phyloP scores from a whole-genome alignment of 768 basidiomycete genomes.

The Xerocomus brunneocitrinus region DNA sequence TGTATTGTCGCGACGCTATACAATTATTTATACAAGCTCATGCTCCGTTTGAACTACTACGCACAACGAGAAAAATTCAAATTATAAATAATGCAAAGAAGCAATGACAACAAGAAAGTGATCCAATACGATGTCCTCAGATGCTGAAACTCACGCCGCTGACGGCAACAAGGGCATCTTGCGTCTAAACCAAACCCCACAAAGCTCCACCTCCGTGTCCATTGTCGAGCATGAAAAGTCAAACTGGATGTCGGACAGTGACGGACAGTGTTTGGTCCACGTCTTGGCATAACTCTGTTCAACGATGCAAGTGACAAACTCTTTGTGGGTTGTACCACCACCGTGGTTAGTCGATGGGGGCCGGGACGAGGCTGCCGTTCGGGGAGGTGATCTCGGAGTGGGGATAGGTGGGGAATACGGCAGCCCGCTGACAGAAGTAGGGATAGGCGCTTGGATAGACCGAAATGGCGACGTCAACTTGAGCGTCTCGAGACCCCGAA shows the following conservation, averaged over 20 bases:
- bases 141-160: neutral
- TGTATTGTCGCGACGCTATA: neutral
- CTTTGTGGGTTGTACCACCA: constrained; percentile 11
- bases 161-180: constrained; percentile 10
- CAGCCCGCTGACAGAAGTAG: neutral
- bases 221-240: constrained; percentile 25
- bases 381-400: constrained; percentile 6
- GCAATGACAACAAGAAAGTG: neutral
- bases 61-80: neutral
- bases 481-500: constrained; percentile 25
- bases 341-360: neutral
- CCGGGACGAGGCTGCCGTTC: neutral
- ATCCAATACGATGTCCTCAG: neutral
- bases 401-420: neutral
- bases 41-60: neutral
- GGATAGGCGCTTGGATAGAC: constrained; percentile 20
- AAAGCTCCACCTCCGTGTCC: constrained; percentile 26
- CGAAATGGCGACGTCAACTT: constrained; percentile 32
- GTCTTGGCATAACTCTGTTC: constrained; percentile 26
- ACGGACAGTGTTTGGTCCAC: constrained; percentile 28
- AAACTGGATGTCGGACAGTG: constrained; percentile 27
- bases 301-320: constrained; percentile 25
- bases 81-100: neutral
- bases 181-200: constrained; percentile 30
- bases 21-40: neutral